These are phyloP conservation scores for Coniosporium apollinis DNA, from an alignment of 495 filamentous ascomycete species.

Conservation along the genomic window DNA sequence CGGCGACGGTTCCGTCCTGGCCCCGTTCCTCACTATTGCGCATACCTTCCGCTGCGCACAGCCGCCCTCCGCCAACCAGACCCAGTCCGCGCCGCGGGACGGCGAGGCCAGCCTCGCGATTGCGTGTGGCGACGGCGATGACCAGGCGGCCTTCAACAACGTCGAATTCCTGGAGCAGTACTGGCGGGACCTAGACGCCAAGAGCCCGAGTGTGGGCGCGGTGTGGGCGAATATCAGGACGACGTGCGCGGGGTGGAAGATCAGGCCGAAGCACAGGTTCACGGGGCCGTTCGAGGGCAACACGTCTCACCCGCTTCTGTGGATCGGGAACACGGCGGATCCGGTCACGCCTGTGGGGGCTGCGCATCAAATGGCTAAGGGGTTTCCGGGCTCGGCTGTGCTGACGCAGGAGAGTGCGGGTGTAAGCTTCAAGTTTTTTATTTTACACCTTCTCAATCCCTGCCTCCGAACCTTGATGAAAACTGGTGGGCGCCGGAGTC, in stretches of 20 bases:
- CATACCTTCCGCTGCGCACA: slow-evolving; percentile 13
- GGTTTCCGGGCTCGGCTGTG: slow-evolving; percentile 35
- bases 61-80: slow-evolving; percentile 3
- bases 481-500: background rate
- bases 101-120: slow-evolving; percentile 37
- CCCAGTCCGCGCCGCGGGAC: background rate
- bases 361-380: slow-evolving; percentile 31
- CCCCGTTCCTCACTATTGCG: slow-evolving; percentile 18
- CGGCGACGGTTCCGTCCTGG: slow-evolving; percentile 37
- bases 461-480: no score
- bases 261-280: slow-evolving; percentile 42
- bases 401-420: slow-evolving; percentile 38
- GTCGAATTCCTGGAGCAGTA: slow-evolving; percentile 30
- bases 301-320: slow-evolving; percentile 37
- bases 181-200: slow-evolving; percentile 26
- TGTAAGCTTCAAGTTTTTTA: slow-evolving; percentile 14
- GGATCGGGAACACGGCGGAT: slow-evolving; percentile 38
- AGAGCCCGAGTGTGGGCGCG: slow-evolving; percentile 36
- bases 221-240: slow-evolving; percentile 41
- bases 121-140: slow-evolving; percentile 43
- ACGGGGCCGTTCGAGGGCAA: slow-evolving; percentile 29
- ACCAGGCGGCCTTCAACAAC: slow-evolving; percentile 24
- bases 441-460: background rate
- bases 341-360: slow-evolving; percentile 37
- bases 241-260: slow-evolving; percentile 29